These are phyloP conservation scores for Hanseniaspora thailandica DNA, from an alignment of 805 yeast species.

Conservation along the genomic window DNA sequence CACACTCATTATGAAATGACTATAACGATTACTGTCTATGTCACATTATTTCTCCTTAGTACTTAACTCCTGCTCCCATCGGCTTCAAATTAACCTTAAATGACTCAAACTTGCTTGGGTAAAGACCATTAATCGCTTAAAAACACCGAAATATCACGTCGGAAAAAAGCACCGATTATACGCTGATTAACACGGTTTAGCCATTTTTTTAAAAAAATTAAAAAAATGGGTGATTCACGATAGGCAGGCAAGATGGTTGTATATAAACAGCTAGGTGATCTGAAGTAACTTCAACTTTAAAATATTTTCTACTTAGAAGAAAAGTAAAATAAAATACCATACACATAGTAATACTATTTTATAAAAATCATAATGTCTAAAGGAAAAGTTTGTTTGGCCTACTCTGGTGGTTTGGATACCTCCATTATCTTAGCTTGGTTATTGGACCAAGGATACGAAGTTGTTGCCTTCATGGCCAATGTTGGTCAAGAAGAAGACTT, in stretches of 20 bases:
- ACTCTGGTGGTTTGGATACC: slow-evolving; percentile 98
- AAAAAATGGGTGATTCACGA: no score
- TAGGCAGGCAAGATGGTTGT: neutral
- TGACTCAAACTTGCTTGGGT: no score
- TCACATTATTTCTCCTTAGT: no score
- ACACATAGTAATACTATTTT: neutral
- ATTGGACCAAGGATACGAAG: slow-evolving; percentile 95
- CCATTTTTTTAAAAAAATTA: neutral
- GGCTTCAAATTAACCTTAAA: no score
- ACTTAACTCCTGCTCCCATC: no score
- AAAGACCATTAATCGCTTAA: neutral
- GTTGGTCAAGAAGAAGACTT: slow-evolving; percentile 99
- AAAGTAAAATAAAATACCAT: neutral
- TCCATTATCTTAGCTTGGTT: slow-evolving; percentile 97
- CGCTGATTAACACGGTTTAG: no score
- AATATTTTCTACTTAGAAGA: no score
- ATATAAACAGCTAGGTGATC: neutral
- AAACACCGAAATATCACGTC: neutral
- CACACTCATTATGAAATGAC: no score
- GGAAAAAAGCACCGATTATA: slow-evolving; percentile 3
- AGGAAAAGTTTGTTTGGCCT: slow-evolving; percentile 98
- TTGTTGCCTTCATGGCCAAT: slow-evolving; percentile 94
- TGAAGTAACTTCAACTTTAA: no score
- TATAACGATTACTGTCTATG: no score
- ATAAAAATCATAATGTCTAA: slow-evolving; percentile 53